Evolutionary conservation across 768 basidiomycete genomes (phyloP).

Genomic region (Pholiota microspora): DNA sequence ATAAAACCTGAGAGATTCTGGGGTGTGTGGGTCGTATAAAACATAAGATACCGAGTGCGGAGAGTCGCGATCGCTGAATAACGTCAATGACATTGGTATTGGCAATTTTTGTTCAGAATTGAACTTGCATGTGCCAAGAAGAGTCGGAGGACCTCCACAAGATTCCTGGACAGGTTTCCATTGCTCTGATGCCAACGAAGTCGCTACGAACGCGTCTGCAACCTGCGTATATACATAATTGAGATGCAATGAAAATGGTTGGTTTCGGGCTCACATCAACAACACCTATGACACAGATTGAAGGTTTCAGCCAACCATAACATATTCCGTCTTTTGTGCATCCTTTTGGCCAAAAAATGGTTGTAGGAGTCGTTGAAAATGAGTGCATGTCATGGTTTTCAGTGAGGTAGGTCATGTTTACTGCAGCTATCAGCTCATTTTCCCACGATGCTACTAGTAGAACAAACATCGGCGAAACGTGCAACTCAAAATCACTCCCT

Average conservation of each 20-base stretch:
- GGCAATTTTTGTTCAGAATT: constrained; percentile 1
- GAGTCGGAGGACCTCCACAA: constrained; percentile 30
- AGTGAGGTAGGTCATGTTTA: too few species aligned
- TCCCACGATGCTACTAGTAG: too few species aligned
- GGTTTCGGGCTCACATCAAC: constrained; percentile 23
- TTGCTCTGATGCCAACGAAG: constrained; percentile 10
- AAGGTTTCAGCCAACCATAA: constrained; percentile 56
- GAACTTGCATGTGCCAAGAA: constrained; percentile 33
- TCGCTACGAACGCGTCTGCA: background rate
- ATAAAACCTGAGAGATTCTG: constrained; percentile 62
- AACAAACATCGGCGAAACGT: too few species aligned
- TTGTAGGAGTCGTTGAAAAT: constrained; percentile 24
- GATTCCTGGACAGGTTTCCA: constrained; percentile 27
- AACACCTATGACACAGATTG: constrained; percentile 53
- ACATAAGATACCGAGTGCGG: constrained; percentile 15
- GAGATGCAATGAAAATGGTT: background rate
- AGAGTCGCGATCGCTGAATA: constrained; percentile 5
- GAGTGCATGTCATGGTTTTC: constrained; percentile 15
- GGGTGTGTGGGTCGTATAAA: constrained; percentile 16
- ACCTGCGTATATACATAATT: background rate
- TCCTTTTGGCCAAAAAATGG: constrained; percentile 61
- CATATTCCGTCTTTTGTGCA: constrained; percentile 38
- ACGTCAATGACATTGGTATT: constrained; percentile 14
- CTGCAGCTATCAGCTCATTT: too few species aligned
- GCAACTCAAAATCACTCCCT: too few species aligned